A percentile compares a stretch with the other conserved stretches of the same genome.
These are phyloP conservation scores for Dissoconium aciculare DNA, from an alignment of 2,329 filamentous ascomycete genomes.

Conservation along the genomic window DNA sequence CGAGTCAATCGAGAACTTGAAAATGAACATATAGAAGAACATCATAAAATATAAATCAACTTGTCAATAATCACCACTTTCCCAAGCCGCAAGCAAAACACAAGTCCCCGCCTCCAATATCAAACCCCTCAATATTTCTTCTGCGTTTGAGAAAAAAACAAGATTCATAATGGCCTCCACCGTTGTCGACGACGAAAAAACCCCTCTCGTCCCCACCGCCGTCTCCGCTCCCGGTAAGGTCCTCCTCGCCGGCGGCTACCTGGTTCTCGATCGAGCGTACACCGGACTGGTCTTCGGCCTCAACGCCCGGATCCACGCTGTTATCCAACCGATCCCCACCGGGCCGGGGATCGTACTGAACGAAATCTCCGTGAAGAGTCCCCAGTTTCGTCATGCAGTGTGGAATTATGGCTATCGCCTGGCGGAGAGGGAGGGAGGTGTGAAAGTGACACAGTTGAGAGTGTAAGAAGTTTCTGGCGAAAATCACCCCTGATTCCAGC, in stretches of 20 bases:
- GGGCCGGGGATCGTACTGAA: slow-evolving; percentile 43
- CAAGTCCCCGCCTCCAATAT: no score
- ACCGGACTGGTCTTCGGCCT: slow-evolving; percentile 57
- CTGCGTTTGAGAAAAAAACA: no score
- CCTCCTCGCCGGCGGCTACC: slow-evolving; percentile 82
- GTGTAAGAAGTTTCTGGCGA: slow-evolving; percentile 42
- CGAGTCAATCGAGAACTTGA: no score
- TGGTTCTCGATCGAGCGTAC: slow-evolving; percentile 78
- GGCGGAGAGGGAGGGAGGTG: slow-evolving; percentile 54
- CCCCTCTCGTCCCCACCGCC: slow-evolving; percentile 15
- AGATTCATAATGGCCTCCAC: slow-evolving; percentile 12
- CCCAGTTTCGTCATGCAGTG: slow-evolving; percentile 73
- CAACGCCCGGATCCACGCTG: slow-evolving; percentile 47
- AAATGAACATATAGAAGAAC: no score
- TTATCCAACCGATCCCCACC: slow-evolving; percentile 42
- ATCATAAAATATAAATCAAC: no score
- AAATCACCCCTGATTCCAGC: no score
- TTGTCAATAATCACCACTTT: no score
- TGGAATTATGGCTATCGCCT: slow-evolving; percentile 76
- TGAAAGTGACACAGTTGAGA: slow-evolving; percentile 66
- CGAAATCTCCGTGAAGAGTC: slow-evolving; percentile 75
- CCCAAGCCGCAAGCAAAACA: no score
- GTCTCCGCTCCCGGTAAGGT: slow-evolving; percentile 95
- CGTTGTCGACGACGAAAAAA: no score
- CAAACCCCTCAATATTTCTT: no score